Evolutionary conservation across 768 basidiomycete species (phyloP).

Genomic region (Naganishia randhawae): DNA sequence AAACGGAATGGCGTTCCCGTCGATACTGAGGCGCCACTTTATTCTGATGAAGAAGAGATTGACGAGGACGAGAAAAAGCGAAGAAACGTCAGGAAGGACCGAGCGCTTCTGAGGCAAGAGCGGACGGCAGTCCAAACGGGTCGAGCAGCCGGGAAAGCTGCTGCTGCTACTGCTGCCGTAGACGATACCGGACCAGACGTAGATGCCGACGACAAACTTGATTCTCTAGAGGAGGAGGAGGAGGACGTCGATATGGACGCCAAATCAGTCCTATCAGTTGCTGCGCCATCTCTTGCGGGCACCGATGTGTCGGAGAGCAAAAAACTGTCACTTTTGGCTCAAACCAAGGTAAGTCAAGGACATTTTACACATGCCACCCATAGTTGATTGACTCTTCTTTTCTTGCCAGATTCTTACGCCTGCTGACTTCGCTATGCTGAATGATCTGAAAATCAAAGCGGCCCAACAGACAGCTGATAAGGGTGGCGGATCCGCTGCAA

Average conservation of each 20-base stretch:
- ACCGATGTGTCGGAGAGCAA: conserved; percentile 44
- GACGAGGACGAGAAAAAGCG: conserved; percentile 42
- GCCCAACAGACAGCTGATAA: conserved; percentile 66
- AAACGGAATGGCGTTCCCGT: not conserved
- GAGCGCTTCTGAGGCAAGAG: conserved; percentile 32
- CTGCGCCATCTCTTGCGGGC: conserved; percentile 37
- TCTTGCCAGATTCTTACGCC: conserved; percentile 81
- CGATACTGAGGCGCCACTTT: conserved; percentile 23
- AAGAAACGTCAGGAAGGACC: conserved; percentile 23
- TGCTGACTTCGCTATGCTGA: conserved; percentile 87
- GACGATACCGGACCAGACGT: not conserved
- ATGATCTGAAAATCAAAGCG: conserved; percentile 78
- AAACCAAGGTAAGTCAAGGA: conserved; percentile 43
- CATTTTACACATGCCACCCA: not conserved
- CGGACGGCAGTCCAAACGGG: conserved; percentile 25
- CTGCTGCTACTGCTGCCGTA: not conserved
- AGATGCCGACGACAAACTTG: not conserved
- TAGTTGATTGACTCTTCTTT: not conserved
- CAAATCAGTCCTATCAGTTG: conserved; percentile 44
- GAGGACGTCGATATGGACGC: conserved; percentile 42
- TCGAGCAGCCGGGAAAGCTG: not conserved
- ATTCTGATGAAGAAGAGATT: conserved; percentile 30
- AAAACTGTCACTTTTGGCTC: conserved; percentile 48
- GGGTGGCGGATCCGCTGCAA: conserved; percentile 65
- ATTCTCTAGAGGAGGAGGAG: conserved; percentile 41